Percentiles rank a stretch among this genome's conserved stretches.
phyloP scores from a whole-genome alignment of 1,139 yeast species.

The Kazachstania sp. region DNA sequence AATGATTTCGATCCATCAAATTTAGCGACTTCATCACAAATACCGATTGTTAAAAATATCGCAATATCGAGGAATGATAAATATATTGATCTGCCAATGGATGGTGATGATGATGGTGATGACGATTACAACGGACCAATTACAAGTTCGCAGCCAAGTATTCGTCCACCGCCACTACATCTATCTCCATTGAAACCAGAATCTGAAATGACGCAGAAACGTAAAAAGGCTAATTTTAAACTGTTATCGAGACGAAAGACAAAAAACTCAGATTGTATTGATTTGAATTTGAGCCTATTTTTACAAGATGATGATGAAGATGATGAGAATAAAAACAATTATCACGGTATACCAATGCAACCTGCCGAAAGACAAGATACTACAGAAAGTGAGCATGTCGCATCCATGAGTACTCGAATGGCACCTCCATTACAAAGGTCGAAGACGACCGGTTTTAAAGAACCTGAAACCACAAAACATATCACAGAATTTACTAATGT shows the following conservation, averaged over 20 bases:
- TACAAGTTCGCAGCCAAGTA: no score
- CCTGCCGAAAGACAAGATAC: no score
- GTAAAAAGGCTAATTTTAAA: not conserved
- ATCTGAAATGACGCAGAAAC: not conserved
- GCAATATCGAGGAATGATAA: no score
- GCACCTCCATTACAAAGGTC: slow-evolving; percentile 1
- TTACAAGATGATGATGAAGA: not conserved
- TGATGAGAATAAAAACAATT: not conserved
- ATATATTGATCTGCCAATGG: no score
- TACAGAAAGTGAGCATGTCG: no score
- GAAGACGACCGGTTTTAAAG: not conserved
- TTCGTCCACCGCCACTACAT: no score
- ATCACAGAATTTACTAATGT: not conserved
- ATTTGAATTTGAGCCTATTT: not conserved
- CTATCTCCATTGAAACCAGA: not conserved
- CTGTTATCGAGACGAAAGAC: not conserved
- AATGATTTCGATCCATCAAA: not conserved
- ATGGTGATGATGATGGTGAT: no score
- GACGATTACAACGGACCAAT: no score
- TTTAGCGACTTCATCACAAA: no score
- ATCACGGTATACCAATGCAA: not conserved
- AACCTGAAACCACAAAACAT: not conserved
- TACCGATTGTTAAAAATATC: no score
- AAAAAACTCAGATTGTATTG: not conserved
- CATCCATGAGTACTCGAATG: not conserved